Percentiles rank a stretch among this genome's conserved stretches.
phyloP scores from a whole-genome alignment of 108 stramenopile species.

The Nitzschia sp. region DNA sequence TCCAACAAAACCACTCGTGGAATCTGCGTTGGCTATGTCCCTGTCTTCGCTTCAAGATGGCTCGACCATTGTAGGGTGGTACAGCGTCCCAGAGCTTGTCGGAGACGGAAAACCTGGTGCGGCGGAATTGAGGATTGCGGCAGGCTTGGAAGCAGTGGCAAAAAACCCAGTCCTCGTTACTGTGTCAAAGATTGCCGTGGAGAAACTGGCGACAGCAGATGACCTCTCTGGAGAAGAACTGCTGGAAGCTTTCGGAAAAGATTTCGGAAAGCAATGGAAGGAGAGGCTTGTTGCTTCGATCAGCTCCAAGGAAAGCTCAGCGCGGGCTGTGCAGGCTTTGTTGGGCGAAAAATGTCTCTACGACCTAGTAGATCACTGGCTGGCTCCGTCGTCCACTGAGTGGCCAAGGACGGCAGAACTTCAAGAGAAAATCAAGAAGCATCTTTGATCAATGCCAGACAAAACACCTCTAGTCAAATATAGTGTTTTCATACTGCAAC shows the following conservation, averaged over 20 bases:
- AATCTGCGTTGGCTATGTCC: conserved; percentile 55
- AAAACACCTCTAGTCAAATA: neutral
- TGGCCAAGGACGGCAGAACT: conserved; percentile 12
- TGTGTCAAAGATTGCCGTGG: neutral
- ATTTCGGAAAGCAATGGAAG: conserved; percentile 49
- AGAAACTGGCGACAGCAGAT: neutral
- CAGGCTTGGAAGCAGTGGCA: conserved; percentile 26
- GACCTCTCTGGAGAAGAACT: conserved; percentile 6
- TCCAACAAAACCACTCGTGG: conserved; percentile 70
- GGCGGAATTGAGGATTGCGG: conserved; percentile 47
- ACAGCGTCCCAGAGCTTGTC: conserved; percentile 47
- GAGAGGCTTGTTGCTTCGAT: conserved; percentile 21
- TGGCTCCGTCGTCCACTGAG: conserved; percentile 15
- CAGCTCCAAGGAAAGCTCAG: conserved; percentile 7
- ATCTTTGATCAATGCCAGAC: neutral
- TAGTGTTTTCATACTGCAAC: no score
- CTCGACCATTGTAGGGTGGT: conserved; percentile 70
- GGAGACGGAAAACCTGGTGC: conserved; percentile 35
- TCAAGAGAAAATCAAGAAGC: neutral
- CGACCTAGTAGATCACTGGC: conserved; percentile 51
- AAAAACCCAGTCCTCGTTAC: conserved; percentile 20
- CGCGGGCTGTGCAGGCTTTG: conserved; percentile 8
- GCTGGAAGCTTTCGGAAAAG: conserved; percentile 49
- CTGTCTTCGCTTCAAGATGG: conserved; percentile 13
- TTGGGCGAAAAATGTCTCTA: conserved; percentile 6